phyloP scores from a whole-genome alignment of 306 rosid genomes.

The Heteromeles arbutifolia region DNA sequence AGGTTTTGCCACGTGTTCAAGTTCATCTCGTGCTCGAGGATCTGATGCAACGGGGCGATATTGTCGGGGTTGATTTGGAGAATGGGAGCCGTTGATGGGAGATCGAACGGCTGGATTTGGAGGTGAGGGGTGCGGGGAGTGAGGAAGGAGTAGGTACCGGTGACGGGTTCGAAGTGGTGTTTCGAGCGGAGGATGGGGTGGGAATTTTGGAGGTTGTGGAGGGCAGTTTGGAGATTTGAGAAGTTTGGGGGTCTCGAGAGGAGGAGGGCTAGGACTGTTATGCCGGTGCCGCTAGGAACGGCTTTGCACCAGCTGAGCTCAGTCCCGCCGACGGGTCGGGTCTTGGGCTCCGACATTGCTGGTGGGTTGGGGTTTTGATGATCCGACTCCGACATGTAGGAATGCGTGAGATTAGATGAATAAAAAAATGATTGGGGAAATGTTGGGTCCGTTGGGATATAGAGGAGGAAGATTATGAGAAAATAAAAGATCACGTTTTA shows the following conservation, averaged over 20 bases:
- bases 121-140: conserved; percentile 33
- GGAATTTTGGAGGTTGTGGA: conserved; percentile 52
- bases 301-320: conserved; percentile 92
- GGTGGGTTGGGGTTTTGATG: conserved; percentile 4
- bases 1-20: conserved; percentile 44
- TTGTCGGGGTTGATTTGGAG: conserved; percentile 15
- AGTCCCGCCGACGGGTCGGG: conserved; percentile 75
- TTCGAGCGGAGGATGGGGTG: conserved; percentile 84
- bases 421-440: background rate
- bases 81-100: conserved; percentile 40
- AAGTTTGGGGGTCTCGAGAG: conserved; percentile 57
- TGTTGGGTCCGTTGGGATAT: background rate
- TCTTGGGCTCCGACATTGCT: conserved; percentile 1
- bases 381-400: conserved; percentile 45
- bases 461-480: background rate
- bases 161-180: conserved; percentile 38
- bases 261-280: conserved; percentile 67
- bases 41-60: conserved; percentile 41
- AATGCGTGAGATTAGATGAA: background rate
- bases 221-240: conserved; percentile 50
- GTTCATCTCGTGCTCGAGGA: conserved; percentile 73
- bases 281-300: conserved; percentile 80
- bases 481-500: background rate
- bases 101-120: conserved; percentile 57
- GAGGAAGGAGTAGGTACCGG: conserved; percentile 40